A percentile compares a stretch with the other conserved stretches of the same genome.
phyloP scores from a whole-genome alignment of 352 stramenopile species.

The Phytophthora sojae region DNA sequence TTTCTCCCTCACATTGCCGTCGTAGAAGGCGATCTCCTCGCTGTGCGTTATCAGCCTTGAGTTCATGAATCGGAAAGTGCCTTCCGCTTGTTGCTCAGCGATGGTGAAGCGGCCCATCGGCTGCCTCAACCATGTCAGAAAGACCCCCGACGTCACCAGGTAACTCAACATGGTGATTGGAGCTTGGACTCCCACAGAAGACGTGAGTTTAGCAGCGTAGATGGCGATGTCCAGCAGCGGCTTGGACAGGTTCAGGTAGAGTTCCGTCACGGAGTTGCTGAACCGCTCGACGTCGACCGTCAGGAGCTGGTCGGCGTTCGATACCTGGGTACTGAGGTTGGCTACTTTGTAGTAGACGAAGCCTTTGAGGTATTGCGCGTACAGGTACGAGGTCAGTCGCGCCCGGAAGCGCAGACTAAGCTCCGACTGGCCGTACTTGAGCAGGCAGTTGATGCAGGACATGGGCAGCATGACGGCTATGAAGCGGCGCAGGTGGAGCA shows the following conservation, averaged over 20 bases:
- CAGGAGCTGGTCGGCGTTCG: slow-evolving; percentile 84
- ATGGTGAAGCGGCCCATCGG: slow-evolving; percentile 73
- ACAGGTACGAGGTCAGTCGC: slow-evolving; percentile 1
- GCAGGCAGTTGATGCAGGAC: slow-evolving; percentile 33
- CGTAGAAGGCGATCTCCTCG: slow-evolving; percentile 91
- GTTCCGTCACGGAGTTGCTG: slow-evolving; percentile 74
- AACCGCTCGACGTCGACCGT: slow-evolving; percentile 87
- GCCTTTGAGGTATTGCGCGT: slow-evolving; percentile 48
- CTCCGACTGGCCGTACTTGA: slow-evolving; percentile 2
- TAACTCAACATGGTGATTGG: slow-evolving; percentile 70
- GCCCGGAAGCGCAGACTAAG: slow-evolving; percentile 1
- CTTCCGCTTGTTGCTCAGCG: slow-evolving; percentile 77
- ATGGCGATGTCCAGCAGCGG: slow-evolving; percentile 81
- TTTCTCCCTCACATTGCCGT: slow-evolving; percentile 82
- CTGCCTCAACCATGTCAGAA: slow-evolving; percentile 67
- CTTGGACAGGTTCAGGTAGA: slow-evolving; percentile 88
- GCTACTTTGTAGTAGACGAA: slow-evolving; percentile 91
- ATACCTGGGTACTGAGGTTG: slow-evolving; percentile 85
- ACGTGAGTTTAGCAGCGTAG: slow-evolving; percentile 69
- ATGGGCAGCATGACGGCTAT: slow-evolving; percentile 77
- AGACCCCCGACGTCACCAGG: slow-evolving; percentile 65
- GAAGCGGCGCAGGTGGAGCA: slow-evolving; percentile 68
- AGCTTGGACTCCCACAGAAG: slow-evolving; percentile 68
- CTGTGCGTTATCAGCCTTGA: slow-evolving; percentile 83
- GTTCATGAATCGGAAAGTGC: slow-evolving; percentile 86